Conservation (phyloP, 257 asterid species). For the Gentiana straminea region DNA sequence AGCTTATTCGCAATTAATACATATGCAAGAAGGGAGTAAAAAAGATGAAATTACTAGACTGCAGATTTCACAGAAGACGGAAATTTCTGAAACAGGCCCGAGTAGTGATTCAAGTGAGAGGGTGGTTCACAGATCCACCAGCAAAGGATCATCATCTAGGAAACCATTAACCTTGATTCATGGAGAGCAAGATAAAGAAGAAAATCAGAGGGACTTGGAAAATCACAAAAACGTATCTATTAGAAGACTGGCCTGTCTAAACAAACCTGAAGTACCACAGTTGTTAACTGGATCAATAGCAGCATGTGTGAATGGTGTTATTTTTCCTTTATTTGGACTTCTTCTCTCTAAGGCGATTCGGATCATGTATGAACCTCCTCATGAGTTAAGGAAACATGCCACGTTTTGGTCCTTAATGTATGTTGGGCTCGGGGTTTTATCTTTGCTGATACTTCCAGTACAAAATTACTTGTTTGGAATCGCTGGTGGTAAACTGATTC, state of each 20-base stretch:
- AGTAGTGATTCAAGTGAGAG: slow-evolving; percentile 46
- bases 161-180: slow-evolving; percentile 34
- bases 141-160: slow-evolving; percentile 36
- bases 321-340: slow-evolving; percentile 67
- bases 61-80: slow-evolving; percentile 12
- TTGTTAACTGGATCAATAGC: slow-evolving; percentile 52
- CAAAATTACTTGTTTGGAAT: slow-evolving; percentile 68
- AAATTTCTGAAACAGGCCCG: slow-evolving; percentile 23
- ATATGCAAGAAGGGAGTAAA: slow-evolving; percentile 49
- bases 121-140: slow-evolving; percentile 34
- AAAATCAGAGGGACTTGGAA: slow-evolving; percentile 10
- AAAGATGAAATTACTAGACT: slow-evolving; percentile 16
- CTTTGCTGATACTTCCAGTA: slow-evolving; percentile 33
- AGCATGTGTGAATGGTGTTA: slow-evolving; percentile 42
- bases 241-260: slow-evolving; percentile 38
- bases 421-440: slow-evolving; percentile 26
- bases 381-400: slow-evolving; percentile 32
- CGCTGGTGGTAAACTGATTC: slow-evolving; percentile 68
- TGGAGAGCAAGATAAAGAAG: slow-evolving; percentile 14
- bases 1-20: slow-evolving; percentile 56
- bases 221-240: slow-evolving; percentile 33
- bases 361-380: slow-evolving; percentile 54
- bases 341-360: slow-evolving; percentile 49
- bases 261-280: slow-evolving; percentile 55
- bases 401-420: slow-evolving; percentile 52